Conservation (phyloP, 2,329 filamentous ascomycete species). For the Alternaria arborescens region DNA sequence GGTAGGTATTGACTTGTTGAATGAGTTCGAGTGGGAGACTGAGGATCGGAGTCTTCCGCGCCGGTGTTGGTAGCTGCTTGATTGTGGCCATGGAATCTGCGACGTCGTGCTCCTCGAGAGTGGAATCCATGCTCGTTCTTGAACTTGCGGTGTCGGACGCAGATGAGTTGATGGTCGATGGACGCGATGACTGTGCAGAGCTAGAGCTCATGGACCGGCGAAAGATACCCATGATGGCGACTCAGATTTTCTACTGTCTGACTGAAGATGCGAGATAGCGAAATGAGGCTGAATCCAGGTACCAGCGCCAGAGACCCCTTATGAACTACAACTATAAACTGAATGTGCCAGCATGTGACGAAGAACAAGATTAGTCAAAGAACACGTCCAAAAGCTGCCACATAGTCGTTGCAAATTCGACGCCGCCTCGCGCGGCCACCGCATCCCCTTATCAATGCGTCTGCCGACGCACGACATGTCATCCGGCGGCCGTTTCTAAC, state of each 20-base stretch:
- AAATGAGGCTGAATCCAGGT: not conserved
- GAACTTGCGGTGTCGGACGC: constrained; percentile 16
- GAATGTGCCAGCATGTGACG: not conserved
- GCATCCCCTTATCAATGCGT: constrained; percentile 16
- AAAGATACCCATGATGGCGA: constrained; percentile 19
- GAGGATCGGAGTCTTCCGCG: constrained; percentile 26
- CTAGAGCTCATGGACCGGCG: constrained; percentile 24
- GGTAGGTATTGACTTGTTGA: constrained; percentile 40
- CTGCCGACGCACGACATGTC: constrained; percentile 13
- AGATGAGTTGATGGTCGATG: constrained; percentile 12
- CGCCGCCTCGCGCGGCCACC: constrained; percentile 1
- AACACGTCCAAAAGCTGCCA: constrained; percentile 1
- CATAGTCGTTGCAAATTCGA: not conserved
- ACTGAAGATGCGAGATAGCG: not conserved
- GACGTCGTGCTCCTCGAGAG: constrained; percentile 1
- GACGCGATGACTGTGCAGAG: constrained; percentile 19
- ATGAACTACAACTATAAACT: not conserved
- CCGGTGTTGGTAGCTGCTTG: not conserved
- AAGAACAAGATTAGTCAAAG: not conserved
- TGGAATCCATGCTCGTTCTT: constrained; percentile 27
- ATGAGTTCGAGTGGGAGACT: constrained; percentile 42
- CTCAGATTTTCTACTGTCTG: not conserved
- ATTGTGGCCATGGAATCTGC: constrained; percentile 21
- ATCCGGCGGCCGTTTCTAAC: constrained; percentile 6
- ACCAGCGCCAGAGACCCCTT: not conserved